Evolutionary conservation across 2,329 filamentous ascomycete genomes (phyloP), one percentile per base, ranked within the genome.

Genomic region (Geoglossum cookeanum): DNA sequence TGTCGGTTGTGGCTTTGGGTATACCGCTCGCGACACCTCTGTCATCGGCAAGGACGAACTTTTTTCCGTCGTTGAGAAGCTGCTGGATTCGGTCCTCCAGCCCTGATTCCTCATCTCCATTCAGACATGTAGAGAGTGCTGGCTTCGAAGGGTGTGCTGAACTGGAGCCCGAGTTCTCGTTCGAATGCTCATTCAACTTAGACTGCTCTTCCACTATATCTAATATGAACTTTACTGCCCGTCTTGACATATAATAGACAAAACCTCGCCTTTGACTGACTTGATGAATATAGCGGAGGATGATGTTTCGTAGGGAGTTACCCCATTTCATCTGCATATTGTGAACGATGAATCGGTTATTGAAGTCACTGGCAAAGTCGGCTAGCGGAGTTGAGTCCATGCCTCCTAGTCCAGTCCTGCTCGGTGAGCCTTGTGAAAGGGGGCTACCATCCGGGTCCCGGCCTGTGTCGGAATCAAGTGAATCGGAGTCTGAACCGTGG

Each of bases 291-390:
- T 98, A 98, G 29, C 92, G 87, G 45, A 98, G 78, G 55, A 98
- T 92, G 64, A 96, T 96, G 66, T 98, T 97, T 59, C 92, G 82
- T 42, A 98, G 72, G 9, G 90, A 80, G 64, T 98, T 98, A 72
- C 95, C 97, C 92, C 92, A 98, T 69, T 98, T 98, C 58, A 98
- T 74, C 65, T 98, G 92, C 67, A 94, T 80, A 64, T 98, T 98
- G 74, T 98, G 92, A 56, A 98, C 85, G 63, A 97, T 91, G 72
- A 98, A 98, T 1, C 92, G 85, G 66, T 98, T 98, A 68, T 94
- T 92, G 74, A 96, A 98, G 67, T 97, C 90, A 68, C 86, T 95
- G 54, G 87, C 83, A 62, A 91, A 91, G 62, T 96, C 89, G 15
- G 85, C 80, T 3, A 83, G 79, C 0, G 84, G 79, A 2, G 83